Evolutionary conservation across 352 stramenopile genomes (phyloP), one percentile per base, ranked within the genome.

Genomic region (Globisporangium emineosum): DNA sequence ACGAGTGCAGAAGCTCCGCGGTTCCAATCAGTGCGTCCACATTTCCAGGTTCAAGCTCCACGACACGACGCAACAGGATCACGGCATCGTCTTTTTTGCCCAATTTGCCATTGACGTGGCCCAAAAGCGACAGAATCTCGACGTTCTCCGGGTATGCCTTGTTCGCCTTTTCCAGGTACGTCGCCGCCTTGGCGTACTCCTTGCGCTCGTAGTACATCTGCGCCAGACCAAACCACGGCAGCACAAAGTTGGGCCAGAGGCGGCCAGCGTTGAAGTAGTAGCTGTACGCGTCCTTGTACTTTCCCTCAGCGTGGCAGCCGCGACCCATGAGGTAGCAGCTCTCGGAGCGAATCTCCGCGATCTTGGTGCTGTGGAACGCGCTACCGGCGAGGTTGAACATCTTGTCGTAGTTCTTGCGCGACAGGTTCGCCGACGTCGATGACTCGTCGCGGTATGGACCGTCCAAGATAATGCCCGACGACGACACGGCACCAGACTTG

Each of bases 311-410:
- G 69, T 99, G 97, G 60, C 94, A 95, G n/a, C 97, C 96, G 57
- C 97, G 90, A 12, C 92, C 97, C 77, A 98, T 95, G 35, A 98
- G 86, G 71, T 98, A 99, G 57, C 97, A 97, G 65, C 93, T 98
- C 75, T 99, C 97, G 12, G 95, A 97, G 56, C 97, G 93, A 32
- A 99, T 98, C 61, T 93, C 83, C 8, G 86, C 70, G 17, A 94
- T 92, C 70, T 94, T 92, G 1, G 88, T 96, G 62, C 81, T 93
- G 73, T 96, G 88, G 70, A 95, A 96, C 30, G 88, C 88, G 57
- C 90, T 96, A 6, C 86, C 86, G 2, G 88, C 88, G 8, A 96
- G 83, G 12, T 83, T 93, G 40, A 95, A 93, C 88, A 96, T 96
- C 63, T 96, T 94, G 60, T 93, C 86, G 63, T 96, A 96, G 67